Conservation (phyloP, 441 rosid species). For the Corymbia calophylla region DNA sequence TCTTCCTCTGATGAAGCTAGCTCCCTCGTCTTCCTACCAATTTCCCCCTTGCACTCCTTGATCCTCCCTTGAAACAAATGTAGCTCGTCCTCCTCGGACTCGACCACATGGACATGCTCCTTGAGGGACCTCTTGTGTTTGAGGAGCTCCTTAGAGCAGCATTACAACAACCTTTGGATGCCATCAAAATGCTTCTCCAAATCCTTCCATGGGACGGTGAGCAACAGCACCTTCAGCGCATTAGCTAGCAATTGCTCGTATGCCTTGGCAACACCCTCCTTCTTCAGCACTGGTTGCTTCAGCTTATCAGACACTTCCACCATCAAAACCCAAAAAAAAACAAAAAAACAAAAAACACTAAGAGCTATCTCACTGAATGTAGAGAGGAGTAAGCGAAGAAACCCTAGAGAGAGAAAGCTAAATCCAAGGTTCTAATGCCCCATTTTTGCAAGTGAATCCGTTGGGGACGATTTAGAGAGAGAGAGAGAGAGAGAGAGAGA, state of each 20-base stretch:
- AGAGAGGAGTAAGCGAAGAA: not conserved
- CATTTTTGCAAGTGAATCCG: not conserved
- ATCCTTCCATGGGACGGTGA: slow-evolving; percentile 38
- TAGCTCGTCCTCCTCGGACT: slow-evolving; percentile 12
- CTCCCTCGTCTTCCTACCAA: slow-evolving; percentile 5
- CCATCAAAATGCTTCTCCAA: slow-evolving; percentile 20
- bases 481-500: not conserved
- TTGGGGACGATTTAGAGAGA: not conserved
- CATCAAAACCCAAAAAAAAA: not conserved
- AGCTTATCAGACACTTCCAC: not conserved
- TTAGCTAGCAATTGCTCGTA: slow-evolving; percentile 14
- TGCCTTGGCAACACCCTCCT: slow-evolving; percentile 11
- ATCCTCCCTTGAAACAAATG: not conserved
- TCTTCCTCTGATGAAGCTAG: slow-evolving; percentile 1
- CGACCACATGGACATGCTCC: not conserved
- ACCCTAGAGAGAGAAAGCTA: not conserved
- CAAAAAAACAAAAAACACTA: too few relatives aligned
- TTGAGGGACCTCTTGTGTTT: not conserved
- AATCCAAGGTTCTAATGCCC: not conserved
- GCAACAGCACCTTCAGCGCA: slow-evolving; percentile 20
- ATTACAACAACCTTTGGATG: not conserved
- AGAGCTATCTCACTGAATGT: too few relatives aligned
- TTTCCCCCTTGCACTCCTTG: slow-evolving; percentile 2
- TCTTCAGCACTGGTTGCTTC: slow-evolving; percentile 9
- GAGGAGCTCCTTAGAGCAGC: slow-evolving; percentile 9